Base-by-base conservation (phyloP, 2,329 filamentous ascomycete genomes). In the Parastagonospora nodorum region DNA sequence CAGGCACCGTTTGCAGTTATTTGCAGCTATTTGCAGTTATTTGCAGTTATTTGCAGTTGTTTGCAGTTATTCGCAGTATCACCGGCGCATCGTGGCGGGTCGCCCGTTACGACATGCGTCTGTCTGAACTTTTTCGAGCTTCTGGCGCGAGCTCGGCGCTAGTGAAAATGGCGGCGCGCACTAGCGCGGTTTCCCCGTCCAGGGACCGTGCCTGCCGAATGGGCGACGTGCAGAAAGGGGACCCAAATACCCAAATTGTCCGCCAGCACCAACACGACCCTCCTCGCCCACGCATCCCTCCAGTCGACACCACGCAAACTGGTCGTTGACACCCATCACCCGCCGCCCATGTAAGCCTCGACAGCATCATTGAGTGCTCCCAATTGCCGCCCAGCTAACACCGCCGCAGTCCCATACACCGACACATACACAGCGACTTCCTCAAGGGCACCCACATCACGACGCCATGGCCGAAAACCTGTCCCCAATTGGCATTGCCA, bases 401-500 rank as follows among this genome's bases (percentile, higher is more conserved):
- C 19, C 35, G 42, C 40, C 45, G 37, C 57, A 70, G 63, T 50
- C 48, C 46, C 53, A 45, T 48, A 49, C 37, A n/a, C n/a, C n/a
- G n/a, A n/a, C n/a, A 57, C 48, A 58, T 39, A n/a, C 15, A 24
- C 19, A 24, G 3, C 3, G 19, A 24, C 19, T 24, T 51, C 54
- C 52, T 49, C 39, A 58, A 65, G 53, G 52, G 48, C 48, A 41
- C 55, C 55, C 64, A 44, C 56, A 61, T 42, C 37, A 52, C 54
- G 31, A 58, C 68, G 73, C 64, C 60, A 87, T 87, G 84, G 82
- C 84, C 65, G 85, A 88, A 70, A 84, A 83, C 61, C 80, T 82
- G 53, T 83, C 84, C 68, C 85, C 84, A 66, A 88, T 88, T 83
- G 85, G 85, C 79, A 88, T 88, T 84, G 85, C 85, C 81, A 88